Percentiles rank a stretch among this genome's conserved stretches.
Conservation (phyloP, 441 rosid genomes). For the Populus tomentosa region DNA sequence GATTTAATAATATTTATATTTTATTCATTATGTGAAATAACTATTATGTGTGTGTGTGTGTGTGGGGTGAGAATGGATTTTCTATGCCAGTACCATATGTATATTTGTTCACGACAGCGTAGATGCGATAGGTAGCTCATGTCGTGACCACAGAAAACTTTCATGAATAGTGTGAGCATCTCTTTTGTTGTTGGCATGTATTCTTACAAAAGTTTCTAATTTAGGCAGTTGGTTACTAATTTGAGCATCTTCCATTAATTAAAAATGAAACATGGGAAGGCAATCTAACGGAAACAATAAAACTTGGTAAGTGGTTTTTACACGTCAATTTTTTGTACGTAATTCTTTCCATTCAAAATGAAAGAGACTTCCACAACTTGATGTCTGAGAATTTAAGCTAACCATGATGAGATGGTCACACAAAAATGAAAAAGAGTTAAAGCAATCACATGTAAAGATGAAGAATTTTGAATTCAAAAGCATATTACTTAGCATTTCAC, state of each 20-base stretch:
- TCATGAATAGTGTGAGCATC: background rate
- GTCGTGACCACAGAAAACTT: background rate
- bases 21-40: too few species aligned
- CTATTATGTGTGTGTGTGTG: too few species aligned
- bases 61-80: too few species aligned
- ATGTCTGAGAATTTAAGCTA: conserved; percentile 25
- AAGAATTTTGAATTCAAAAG: background rate
- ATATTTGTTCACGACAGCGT: background rate
- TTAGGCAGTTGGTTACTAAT: background rate
- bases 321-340: background rate
- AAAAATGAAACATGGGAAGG: conserved; percentile 12
- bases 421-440: conserved; percentile 6
- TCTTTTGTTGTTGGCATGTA: background rate
- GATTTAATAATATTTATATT: too few species aligned
- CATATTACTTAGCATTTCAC: background rate
- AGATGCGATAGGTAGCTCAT: background rate
- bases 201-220: background rate
- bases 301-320: background rate
- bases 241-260: conserved; percentile 2
- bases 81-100: background rate
- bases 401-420: conserved; percentile 18
- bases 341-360: conserved; percentile 2
- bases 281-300: conserved; percentile 10
- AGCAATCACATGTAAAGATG: background rate
- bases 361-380: conserved; percentile 32